A percentile compares a stretch with the other conserved stretches of the same genome.
Conservation (phyloP, 495 filamentous ascomycete genomes). For the Wilcoxina mikolae region DNA sequence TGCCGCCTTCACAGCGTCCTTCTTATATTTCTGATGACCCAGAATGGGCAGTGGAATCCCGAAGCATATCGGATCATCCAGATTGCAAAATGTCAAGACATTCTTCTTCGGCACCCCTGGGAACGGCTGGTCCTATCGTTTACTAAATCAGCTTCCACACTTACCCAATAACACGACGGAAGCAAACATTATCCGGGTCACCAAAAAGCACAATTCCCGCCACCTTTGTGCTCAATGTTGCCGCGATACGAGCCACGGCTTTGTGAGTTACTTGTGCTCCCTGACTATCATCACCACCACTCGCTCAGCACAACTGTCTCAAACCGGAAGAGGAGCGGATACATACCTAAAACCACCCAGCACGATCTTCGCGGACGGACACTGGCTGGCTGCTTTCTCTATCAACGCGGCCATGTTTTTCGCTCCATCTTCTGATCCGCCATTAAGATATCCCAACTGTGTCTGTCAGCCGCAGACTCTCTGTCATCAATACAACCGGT, state of each 20-base stretch:
- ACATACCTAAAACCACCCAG: slow-evolving; percentile 47
- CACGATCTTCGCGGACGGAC: slow-evolving; percentile 47
- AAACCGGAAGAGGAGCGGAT: background rate
- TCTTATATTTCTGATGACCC: background rate
- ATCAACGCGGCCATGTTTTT: slow-evolving; percentile 38
- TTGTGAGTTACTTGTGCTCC: slow-evolving; percentile 20
- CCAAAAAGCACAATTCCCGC: slow-evolving; percentile 43
- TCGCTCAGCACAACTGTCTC: slow-evolving; percentile 31
- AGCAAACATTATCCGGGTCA: slow-evolving; percentile 38
- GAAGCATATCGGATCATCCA: background rate
- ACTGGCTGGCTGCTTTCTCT: slow-evolving; percentile 35
- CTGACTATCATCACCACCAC: slow-evolving; percentile 20
- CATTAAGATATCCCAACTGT: slow-evolving; percentile 35
- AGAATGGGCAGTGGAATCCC: background rate
- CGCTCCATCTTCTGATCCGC: slow-evolving; percentile 34
- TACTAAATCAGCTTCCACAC: no score
- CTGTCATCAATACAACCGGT: background rate
- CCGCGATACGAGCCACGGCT: slow-evolving; percentile 7
- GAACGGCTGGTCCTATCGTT: background rate
- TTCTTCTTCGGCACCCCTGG: background rate
- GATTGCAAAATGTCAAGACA: background rate
- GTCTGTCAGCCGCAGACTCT: background rate
- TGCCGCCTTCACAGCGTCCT: background rate
- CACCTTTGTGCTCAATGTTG: slow-evolving; percentile 36
- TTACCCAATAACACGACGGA: no score